These are phyloP conservation scores for Parafenestella ontariensis DNA, from an alignment of 2,329 filamentous ascomycete genomes.

Conservation along the genomic window DNA sequence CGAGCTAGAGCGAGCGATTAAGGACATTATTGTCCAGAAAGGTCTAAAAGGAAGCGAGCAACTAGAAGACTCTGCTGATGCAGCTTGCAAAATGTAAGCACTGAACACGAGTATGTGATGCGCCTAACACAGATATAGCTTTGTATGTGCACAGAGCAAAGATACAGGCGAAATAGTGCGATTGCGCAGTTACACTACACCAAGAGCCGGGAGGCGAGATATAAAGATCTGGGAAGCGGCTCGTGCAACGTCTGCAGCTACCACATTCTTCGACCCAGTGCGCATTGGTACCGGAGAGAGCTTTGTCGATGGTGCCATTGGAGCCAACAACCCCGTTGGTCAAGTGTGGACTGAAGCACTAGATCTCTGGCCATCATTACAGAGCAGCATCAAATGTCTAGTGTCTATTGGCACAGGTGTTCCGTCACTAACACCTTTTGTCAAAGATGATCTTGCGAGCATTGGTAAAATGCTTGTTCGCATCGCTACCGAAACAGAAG, in stretches of 20 bases:
- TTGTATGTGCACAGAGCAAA: constrained; percentile 5
- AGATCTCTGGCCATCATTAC: constrained; percentile 15
- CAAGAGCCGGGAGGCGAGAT: constrained; percentile 26
- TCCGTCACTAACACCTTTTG: constrained; percentile 18
- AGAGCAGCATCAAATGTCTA: constrained; percentile 19
- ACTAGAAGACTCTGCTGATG: constrained; percentile 5
- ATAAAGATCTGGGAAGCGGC: constrained; percentile 27
- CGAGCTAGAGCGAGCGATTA: constrained; percentile 19
- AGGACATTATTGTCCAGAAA: constrained; percentile 14
- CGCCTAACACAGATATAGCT: constrained; percentile 6
- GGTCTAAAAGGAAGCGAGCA: constrained; percentile 14
- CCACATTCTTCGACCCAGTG: constrained; percentile 24
- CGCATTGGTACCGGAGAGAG: constrained; percentile 22
- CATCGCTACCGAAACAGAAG: neutral
- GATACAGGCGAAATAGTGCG: constrained; percentile 32
- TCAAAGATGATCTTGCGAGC: neutral
- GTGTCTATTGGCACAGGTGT: constrained; percentile 25
- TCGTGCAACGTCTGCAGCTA: constrained; percentile 18
- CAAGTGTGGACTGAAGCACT: constrained; percentile 49
- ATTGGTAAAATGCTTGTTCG: neutral
- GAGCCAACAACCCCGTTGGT: constrained; percentile 56
- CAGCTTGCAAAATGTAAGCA: constrained; percentile 11
- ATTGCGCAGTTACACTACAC: constrained; percentile 43
- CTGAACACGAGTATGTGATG: neutral
- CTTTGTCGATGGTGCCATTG: constrained; percentile 51